Evolutionary conservation across 23 red algal genomes (phyloP), one percentile per base, ranked within the genome.

Genomic region (Gracilaria domingensis): DNA sequence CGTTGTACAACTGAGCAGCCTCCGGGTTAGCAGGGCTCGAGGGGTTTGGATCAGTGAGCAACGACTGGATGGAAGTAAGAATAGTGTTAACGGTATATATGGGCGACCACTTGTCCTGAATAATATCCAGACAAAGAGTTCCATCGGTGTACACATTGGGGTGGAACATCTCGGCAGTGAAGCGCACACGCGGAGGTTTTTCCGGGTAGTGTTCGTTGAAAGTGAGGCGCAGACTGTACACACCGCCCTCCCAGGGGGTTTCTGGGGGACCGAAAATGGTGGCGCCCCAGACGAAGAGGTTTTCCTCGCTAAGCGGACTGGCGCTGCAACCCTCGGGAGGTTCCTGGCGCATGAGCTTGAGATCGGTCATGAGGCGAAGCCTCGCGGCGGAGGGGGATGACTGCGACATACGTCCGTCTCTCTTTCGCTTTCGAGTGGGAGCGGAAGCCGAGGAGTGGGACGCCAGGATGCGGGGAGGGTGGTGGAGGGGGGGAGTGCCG

Each of bases 131-230:
- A 86, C 97, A 99, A 29, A 99, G 69, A 30, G 84, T 99, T 34
- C 97, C 97, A 62, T 99, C 94, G 49, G 79, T 88, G 64, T 99
- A 96, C 3, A 99, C 90, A 56, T 99, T 99, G 12, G 97, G 97
- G 56, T 99, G 97, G 72, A 99, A 99, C 91, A 99, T 96, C 75
- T 99, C 94, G 62, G 91, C 93, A 6, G 93, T 96, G 66, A 99
- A 99, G 36, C 97, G 93, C 30, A 96, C 97, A 58, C 93, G 88
- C 20, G 97, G 97, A 21, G 93, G 93, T 81, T 99, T 96, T 74
- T 99, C 97, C 49, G 97, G 97, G 74, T 99, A 99, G 55, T 94
- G 87, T 70, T 99, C 97, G 26, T 67, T 88, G 82, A 99, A 99
- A 11, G 93, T 96, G 32, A 99, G 90, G 30, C 91, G 79, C 47